Evolutionary conservation across 495 filamentous ascomycete genomes (phyloP).

Genomic region (Filosporella fistucella): DNA sequence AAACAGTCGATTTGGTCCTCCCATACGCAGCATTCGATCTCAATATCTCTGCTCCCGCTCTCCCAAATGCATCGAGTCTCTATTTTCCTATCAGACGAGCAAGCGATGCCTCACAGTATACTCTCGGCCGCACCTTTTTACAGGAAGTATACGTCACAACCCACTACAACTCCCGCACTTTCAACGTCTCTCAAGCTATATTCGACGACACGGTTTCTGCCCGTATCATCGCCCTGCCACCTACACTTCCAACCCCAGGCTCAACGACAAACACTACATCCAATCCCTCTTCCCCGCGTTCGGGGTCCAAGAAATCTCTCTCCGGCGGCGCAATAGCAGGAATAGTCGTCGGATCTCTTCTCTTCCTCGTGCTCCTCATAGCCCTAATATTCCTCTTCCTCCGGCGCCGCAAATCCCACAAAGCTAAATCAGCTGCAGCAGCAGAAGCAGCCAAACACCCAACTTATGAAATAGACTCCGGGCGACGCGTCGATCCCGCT

Average conservation of each 20-base stretch:
- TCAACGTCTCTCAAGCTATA: conserved; percentile 38
- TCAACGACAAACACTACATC: conserved; percentile 2
- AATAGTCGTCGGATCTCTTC: conserved; percentile 28
- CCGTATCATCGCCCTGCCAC: conserved; percentile 13
- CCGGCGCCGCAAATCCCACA: neutral
- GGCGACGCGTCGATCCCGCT: conserved; percentile 1
- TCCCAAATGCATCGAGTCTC: conserved; percentile 26
- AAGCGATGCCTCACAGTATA: conserved; percentile 46
- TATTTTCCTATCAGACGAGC: conserved; percentile 53
- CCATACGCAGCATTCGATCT: conserved; percentile 52
- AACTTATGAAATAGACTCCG: conserved; percentile 12
- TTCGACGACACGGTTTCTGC: conserved; percentile 24
- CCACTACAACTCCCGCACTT: conserved; percentile 41
- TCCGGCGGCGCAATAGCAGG: conserved; percentile 31
- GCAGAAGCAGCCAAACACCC: neutral
- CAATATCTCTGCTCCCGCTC: conserved; percentile 32
- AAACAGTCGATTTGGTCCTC: conserved; percentile 41
- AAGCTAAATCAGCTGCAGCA: neutral
- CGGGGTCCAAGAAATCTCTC: conserved; percentile 7
- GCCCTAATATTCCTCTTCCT: conserved; percentile 19
- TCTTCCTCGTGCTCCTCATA: conserved; percentile 9
- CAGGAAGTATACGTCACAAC: conserved; percentile 49
- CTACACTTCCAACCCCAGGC: conserved; percentile 8
- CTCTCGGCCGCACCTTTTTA: conserved; percentile 49
- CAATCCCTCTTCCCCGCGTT: neutral